phyloP scores from a whole-genome alignment of 208 protist species.

The Acanthamoeba royreba region DNA sequence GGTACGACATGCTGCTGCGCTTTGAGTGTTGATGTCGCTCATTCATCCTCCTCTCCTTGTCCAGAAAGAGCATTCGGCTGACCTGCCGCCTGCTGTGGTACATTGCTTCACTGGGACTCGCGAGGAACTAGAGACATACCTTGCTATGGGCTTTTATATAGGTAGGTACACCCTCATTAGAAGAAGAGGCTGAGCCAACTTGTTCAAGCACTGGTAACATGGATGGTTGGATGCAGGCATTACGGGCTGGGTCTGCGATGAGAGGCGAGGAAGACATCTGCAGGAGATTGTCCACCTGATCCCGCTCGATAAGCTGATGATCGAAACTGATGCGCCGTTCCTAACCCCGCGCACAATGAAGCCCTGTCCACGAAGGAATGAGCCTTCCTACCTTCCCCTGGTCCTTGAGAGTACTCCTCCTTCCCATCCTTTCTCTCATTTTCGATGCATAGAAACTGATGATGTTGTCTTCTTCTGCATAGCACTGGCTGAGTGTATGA shows the following conservation, averaged over 20 bases:
- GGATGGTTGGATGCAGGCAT: background rate
- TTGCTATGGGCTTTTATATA: background rate
- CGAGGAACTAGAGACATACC: slow-evolving; percentile 6
- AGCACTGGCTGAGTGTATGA: background rate
- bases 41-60: background rate
- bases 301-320: slow-evolving; percentile 20
- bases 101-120: slow-evolving; percentile 25
- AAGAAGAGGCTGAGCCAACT: background rate
- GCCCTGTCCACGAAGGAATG: background rate
- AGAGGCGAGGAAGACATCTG: background rate
- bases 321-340: slow-evolving; percentile 37
- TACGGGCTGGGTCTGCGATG: slow-evolving; percentile 1
- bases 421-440: background rate
- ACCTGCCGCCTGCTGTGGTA: background rate
- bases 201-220: background rate
- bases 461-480: background rate
- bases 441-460: background rate
- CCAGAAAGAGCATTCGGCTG: background rate
- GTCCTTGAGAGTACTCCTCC: background rate
- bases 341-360: background rate
- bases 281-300: background rate
- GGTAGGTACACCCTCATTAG: background rate
- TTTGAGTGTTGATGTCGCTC: background rate
- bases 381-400: background rate
- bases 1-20: background rate